Base-by-base conservation (phyloP, 306 rosid genomes). In the Trifolium subterraneum region DNA sequence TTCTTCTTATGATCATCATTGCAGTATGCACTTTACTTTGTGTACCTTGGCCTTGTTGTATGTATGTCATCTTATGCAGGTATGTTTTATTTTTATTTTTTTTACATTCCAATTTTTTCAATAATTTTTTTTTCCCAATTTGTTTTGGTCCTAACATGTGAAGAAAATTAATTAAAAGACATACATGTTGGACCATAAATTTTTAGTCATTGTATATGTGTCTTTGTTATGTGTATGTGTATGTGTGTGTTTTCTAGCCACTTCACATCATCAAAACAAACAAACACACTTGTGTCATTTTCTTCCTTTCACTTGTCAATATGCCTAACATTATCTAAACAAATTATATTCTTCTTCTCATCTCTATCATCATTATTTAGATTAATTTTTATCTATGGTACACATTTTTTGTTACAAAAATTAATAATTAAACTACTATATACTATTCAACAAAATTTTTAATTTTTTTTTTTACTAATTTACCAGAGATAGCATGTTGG, bases 11-110 rank as follows among this genome's bases (percentile, higher is more conserved):
- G 27, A 58, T 72, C 54, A 70, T 63, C 41, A 48, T 85, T 77
- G 83, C 98, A 95, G 99, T 95, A 95, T 80, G 92, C 99, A 77
- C 88, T 95, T 42, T 92, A 90, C 79, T 95, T 95, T 23, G 98
- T 95, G 58, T 95, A 88, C 83, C 91, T 95, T 51, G 99, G 98
- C 22, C 93, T 95, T 44, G 81, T 95, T 6, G 99, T 95, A 35
- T 95, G 99, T 83, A 20, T 88, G 23, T 86, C 99, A 78, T 95
- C 99, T 14, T 92, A 95, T 69, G 99, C 98, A 56, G 99, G 99
- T 92, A 88, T 68, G 80, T 10, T 42, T 38, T 33, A n/a, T n/a
- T n/a, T n/a, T n/a, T n/a, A n/a, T 59, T 59, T 44, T 22, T 2
- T 56, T 29, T 66, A 1, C 42, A 65, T 54, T 60, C 4, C 25